phyloP scores from a whole-genome alignment of 345 rosid species.

The Brassica cretica region DNA sequence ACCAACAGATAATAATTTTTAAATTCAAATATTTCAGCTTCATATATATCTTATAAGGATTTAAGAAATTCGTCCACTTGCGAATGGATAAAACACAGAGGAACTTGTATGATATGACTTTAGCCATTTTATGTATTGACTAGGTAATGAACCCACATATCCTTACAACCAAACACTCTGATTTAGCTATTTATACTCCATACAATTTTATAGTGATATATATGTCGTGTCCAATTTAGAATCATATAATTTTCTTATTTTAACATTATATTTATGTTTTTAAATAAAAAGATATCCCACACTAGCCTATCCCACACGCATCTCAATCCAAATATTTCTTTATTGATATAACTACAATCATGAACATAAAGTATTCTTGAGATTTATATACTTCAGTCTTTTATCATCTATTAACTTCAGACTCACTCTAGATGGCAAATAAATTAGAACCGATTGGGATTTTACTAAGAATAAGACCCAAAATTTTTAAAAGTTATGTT shows the following conservation, averaged over 20 bases:
- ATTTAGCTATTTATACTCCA: conserved; percentile 11
- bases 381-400: conserved; percentile 23
- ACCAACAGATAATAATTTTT: background rate
- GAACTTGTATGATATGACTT: conserved; percentile 34
- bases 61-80: conserved; percentile 12
- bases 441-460: background rate
- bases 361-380: conserved; percentile 18
- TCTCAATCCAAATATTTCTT: conserved; percentile 37
- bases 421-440: conserved; percentile 13
- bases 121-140: conserved; percentile 33
- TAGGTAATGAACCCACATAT: conserved; percentile 38
- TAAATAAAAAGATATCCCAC: conserved; percentile 30
- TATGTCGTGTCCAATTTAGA: conserved; percentile 41
- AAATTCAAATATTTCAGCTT: background rate
- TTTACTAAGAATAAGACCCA: background rate
- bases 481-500: background rate
- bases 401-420: conserved; percentile 4
- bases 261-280: conserved; percentile 7
- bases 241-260: conserved; percentile 39
- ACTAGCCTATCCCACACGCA: conserved; percentile 36
- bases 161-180: conserved; percentile 32
- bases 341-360: conserved; percentile 33
- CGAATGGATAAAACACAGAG: conserved; percentile 5
- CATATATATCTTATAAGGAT: background rate
- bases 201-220: conserved; percentile 26